Evolutionary conservation across 805 yeast genomes (phyloP).

Genomic region (Candida broadrunensis): DNA sequence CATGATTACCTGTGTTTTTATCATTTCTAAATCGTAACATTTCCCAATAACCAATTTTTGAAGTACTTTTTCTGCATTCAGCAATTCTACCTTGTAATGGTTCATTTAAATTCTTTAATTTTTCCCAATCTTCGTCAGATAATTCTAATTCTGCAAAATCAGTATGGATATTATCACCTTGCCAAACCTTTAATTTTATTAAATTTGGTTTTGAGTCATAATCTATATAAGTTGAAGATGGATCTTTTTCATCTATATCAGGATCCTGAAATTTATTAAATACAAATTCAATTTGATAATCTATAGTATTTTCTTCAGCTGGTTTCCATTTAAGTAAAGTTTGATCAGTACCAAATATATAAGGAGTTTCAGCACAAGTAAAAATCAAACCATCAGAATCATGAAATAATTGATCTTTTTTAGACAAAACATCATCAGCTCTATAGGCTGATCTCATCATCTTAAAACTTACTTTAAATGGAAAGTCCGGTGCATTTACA

Average conservation of each 20-base stretch:
- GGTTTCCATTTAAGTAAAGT: slow-evolving; percentile 95
- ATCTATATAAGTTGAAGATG: slow-evolving; percentile 69
- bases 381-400: slow-evolving; percentile 91
- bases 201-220: slow-evolving; percentile 74
- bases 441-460: slow-evolving; percentile 83
- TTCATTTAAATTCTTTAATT: slow-evolving; percentile 63
- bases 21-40: slow-evolving; percentile 90
- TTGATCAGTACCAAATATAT: slow-evolving; percentile 83
- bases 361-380: slow-evolving; percentile 87
- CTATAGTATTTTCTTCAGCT: slow-evolving; percentile 90
- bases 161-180: slow-evolving; percentile 61
- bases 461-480: slow-evolving; percentile 83
- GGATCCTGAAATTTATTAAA: slow-evolving; percentile 61
- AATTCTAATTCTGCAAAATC: slow-evolving; percentile 65
- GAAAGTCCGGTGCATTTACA: slow-evolving; percentile 60
- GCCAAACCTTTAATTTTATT: slow-evolving; percentile 72
- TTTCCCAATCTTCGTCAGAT: slow-evolving; percentile 76
- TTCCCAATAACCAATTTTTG: slow-evolving; percentile 66
- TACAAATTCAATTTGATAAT: slow-evolving; percentile 67
- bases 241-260: slow-evolving; percentile 63
- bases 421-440: slow-evolving; percentile 69
- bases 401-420: slow-evolving; percentile 73
- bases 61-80: slow-evolving; percentile 71
- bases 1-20: slow-evolving; percentile 83
- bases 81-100: slow-evolving; percentile 88